Evolutionary conservation across 345 rosid species (phyloP).

Genomic region (Lepidium sativum): DNA sequence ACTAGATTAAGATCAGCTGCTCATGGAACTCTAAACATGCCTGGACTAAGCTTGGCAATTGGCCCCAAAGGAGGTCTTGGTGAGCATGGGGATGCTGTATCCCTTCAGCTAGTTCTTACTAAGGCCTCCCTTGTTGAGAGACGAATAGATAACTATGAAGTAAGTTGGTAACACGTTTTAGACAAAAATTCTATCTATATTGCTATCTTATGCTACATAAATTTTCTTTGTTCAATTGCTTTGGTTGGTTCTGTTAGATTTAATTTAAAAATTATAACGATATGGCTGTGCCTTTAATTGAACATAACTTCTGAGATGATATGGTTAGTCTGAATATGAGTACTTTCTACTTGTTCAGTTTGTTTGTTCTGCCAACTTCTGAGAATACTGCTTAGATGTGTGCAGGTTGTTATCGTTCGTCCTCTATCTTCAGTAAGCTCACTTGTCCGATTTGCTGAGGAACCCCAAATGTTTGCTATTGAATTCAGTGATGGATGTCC

Average conservation of each 20-base stretch:
- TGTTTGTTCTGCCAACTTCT: constrained; percentile 38
- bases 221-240: not conserved
- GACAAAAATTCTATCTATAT: not conserved
- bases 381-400: constrained; percentile 78
- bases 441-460: constrained; percentile 96
- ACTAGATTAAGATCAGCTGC: constrained; percentile 88
- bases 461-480: constrained; percentile 99
- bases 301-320: not conserved
- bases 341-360: constrained; percentile 1
- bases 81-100: constrained; percentile 89
- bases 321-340: not conserved
- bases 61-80: constrained; percentile 99
- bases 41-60: constrained; percentile 70
- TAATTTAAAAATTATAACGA: not conserved
- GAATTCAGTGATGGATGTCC: constrained; percentile 97
- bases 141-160: constrained; percentile 97
- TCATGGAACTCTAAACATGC: constrained; percentile 80
- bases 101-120: constrained; percentile 83
- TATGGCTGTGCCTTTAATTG: not conserved
- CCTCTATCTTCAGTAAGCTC: constrained; percentile 81
- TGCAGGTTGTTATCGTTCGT: constrained; percentile 98
- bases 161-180: constrained; percentile 47
- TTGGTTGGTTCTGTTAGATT: not conserved
- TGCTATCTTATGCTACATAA: not conserved
- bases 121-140: constrained; percentile 93